Conservation (phyloP, 345 rosid genomes). For the Mangifera indica region DNA sequence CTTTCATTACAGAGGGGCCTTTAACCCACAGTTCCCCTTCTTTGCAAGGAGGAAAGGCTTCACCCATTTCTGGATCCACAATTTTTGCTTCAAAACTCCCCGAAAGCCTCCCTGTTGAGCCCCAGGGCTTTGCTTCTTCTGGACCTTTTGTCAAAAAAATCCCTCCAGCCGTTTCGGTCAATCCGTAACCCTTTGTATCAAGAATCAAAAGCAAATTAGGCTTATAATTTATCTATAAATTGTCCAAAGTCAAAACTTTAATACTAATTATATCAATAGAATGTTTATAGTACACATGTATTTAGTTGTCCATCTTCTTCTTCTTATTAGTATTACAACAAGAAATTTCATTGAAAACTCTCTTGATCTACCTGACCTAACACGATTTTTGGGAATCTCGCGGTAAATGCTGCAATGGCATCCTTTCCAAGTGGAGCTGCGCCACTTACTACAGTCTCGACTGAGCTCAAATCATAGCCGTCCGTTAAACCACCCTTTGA, state of each 20-base stretch:
- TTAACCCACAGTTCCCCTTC: conserved; percentile 34
- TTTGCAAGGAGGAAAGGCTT: conserved; percentile 18
- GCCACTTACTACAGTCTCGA: conserved; percentile 18
- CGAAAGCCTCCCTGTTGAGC: conserved; percentile 19
- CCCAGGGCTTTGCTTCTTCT: conserved; percentile 22
- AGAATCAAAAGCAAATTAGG: too few relatives aligned
- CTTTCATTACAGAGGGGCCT: conserved; percentile 29
- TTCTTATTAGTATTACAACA: too few relatives aligned
- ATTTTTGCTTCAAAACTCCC: conserved; percentile 23
- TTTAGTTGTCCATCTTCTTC: too few relatives aligned
- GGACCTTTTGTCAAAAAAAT: background rate
- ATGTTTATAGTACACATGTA: too few relatives aligned
- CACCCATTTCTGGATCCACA: conserved; percentile 25
- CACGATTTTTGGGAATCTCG: conserved; percentile 20
- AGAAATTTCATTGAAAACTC: too few relatives aligned
- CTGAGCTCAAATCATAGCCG: conserved; percentile 27
- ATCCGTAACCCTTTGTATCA: conserved; percentile 30
- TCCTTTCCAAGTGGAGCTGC: conserved; percentile 38
- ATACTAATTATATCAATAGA: too few relatives aligned
- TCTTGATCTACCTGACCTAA: conserved; percentile 22
- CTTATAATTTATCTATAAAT: too few relatives aligned
- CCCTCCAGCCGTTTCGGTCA: conserved; percentile 28
- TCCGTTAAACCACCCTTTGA: conserved; percentile 10
- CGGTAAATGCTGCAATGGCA: conserved; percentile 16
- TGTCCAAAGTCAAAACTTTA: too few relatives aligned